A percentile compares a stretch with the other conserved stretches of the same genome.
phyloP scores from a whole-genome alignment of 2,329 filamentous ascomycete species.

The Aschersonia sp. region DNA sequence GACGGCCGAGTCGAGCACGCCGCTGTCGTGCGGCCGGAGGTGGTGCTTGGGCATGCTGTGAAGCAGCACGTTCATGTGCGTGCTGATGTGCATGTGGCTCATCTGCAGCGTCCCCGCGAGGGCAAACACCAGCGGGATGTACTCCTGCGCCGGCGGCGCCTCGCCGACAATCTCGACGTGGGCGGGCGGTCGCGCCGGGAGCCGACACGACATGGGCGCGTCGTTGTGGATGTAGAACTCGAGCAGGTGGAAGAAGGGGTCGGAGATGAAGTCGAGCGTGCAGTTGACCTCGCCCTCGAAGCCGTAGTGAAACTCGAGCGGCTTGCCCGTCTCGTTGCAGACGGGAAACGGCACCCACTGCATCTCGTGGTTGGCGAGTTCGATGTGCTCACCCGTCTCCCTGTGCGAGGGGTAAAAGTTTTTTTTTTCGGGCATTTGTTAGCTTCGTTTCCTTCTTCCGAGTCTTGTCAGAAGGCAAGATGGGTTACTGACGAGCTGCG shows the following conservation, averaged over 20 bases:
- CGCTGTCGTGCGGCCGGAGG: constrained; percentile 48
- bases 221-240: constrained; percentile 98
- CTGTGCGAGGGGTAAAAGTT: constrained; percentile 24
- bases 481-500: constrained; percentile 46
- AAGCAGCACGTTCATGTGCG: constrained; percentile 77
- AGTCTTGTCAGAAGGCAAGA: no score
- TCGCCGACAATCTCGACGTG: constrained; percentile 41
- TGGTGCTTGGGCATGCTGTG: constrained; percentile 54
- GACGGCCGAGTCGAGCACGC: constrained; percentile 73
- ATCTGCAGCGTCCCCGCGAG: constrained; percentile 78
- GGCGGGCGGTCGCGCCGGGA: constrained; percentile 59
- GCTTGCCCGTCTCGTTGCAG: constrained; percentile 74
- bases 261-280: constrained; percentile 62
- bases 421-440: background rate
- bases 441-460: no score
- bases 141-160: constrained; percentile 36
- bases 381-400: constrained; percentile 81
- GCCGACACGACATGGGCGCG: constrained; percentile 79
- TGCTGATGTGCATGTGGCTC: constrained; percentile 81
- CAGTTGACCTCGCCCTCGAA: constrained; percentile 70
- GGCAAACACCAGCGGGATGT: constrained; percentile 77
- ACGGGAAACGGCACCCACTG: constrained; percentile 83
- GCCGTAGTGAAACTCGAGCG: constrained; percentile 79
- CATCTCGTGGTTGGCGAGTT: constrained; percentile 65
- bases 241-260: constrained; percentile 75